These are phyloP conservation scores for Yamadazyma spencermartinsiae DNA, from an alignment of 1,139 yeast species.

Conservation along the genomic window DNA sequence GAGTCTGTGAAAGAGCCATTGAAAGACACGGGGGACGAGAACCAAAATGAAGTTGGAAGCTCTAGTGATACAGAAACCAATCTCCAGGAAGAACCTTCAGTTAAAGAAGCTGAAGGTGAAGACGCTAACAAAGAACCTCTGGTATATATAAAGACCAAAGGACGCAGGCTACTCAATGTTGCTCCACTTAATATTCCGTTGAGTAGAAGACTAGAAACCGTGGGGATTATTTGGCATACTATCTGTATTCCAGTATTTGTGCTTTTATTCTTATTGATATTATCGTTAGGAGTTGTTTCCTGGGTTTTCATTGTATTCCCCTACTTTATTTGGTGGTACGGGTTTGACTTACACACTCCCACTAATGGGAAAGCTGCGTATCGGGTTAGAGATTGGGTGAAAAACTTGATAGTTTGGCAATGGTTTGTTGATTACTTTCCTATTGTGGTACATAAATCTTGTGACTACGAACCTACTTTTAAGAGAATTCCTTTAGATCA, in stretches of 20 bases:
- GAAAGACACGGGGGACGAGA: too few species aligned
- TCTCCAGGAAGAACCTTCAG: neutral
- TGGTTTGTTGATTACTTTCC: conserved; percentile 83
- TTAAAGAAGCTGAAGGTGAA: neutral
- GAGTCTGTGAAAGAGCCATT: too few species aligned
- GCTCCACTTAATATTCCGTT: conserved; percentile 61
- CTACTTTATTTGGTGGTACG: conserved; percentile 60
- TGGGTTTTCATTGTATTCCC: conserved; percentile 67
- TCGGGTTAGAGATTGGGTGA: conserved; percentile 58
- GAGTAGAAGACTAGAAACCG: conserved; percentile 62
- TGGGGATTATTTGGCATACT: conserved; percentile 76
- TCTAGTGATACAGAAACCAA: too few species aligned
- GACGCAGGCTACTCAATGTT: conserved; percentile 24
- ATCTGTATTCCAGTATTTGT: conserved; percentile 65
- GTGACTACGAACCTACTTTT: conserved; percentile 75
- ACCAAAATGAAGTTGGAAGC: too few species aligned
- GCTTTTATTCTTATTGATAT: conserved; percentile 51
- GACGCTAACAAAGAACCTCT: neutral
- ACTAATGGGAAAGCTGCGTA: conserved; percentile 68
- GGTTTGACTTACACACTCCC: conserved; percentile 60
- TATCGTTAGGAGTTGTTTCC: conserved; percentile 63
- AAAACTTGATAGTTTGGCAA: conserved; percentile 65
- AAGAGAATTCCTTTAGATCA: conserved; percentile 30
- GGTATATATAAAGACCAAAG: conserved; percentile 5
- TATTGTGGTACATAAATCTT: conserved; percentile 67